phyloP scores from a whole-genome alignment of 345 rosid genomes.

The Pelargonium nanum region DNA sequence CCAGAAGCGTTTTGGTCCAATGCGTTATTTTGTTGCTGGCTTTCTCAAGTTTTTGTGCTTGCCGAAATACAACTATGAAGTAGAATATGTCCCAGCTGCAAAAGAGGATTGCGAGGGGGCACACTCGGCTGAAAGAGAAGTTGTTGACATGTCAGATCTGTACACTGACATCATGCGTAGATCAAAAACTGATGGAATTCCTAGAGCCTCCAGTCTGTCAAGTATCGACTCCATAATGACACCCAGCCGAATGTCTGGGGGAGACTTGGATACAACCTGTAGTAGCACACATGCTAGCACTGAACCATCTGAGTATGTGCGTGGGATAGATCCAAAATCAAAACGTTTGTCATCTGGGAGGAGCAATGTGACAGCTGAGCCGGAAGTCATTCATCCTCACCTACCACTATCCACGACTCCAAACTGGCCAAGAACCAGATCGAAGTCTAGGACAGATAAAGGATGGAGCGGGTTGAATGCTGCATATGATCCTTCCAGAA shows the following conservation, averaged over 20 bases:
- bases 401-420: slow-evolving; percentile 72
- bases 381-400: slow-evolving; percentile 89
- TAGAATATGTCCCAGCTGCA: slow-evolving; percentile 83
- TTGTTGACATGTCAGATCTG: slow-evolving; percentile 65
- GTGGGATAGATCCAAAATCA: slow-evolving; percentile 82
- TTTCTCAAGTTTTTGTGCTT: slow-evolving; percentile 87
- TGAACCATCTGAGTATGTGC: slow-evolving; percentile 91
- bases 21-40: slow-evolving; percentile 96
- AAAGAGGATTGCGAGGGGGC: slow-evolving; percentile 61
- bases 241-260: slow-evolving; percentile 66
- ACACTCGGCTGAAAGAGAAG: slow-evolving; percentile 34
- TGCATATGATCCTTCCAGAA: slow-evolving; percentile 58
- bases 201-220: slow-evolving; percentile 93
- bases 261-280: slow-evolving; percentile 60
- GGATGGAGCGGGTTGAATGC: slow-evolving; percentile 75
- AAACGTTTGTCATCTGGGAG: slow-evolving; percentile 80
- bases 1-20: slow-evolving; percentile 89
- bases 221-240: slow-evolving; percentile 95
- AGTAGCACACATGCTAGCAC: slow-evolving; percentile 71
- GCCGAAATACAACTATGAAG: slow-evolving; percentile 90
- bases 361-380: slow-evolving; percentile 54
- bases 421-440: slow-evolving; percentile 94
- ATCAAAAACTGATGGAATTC: slow-evolving; percentile 70
- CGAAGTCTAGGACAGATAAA: slow-evolving; percentile 83
- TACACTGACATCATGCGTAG: slow-evolving; percentile 76